Base-by-base conservation (phyloP, 345 rosid species). In the Excoecaria cochinchinensis region DNA sequence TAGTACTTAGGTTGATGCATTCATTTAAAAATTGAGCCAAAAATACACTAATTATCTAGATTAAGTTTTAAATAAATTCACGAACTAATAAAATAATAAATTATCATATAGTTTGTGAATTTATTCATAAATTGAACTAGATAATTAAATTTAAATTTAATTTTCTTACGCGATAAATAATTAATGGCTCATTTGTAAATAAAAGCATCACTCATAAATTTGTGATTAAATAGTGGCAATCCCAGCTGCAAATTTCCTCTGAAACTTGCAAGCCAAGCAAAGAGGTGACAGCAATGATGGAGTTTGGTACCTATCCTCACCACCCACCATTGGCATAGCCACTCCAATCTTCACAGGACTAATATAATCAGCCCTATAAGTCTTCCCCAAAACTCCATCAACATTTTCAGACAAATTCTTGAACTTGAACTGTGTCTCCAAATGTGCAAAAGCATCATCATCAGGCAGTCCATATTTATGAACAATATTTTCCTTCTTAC, bases 331-430 rank as follows among this genome's bases (percentile, higher is more conserved):
- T 61, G 97, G 97, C 93, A 91, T 91, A 0, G 90, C 82, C 22
- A 90, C 97, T 10, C 97, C 98, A 22, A 63, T 80, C 82, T 91
- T 93, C 47, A 84, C 94, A 0, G 91, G 85, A 83, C 92, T 91
- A 1, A 85, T 82, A 61, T 91, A 91, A 42, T 74, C 88, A 13
- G 87, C 87, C 86, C 89, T 73, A 84, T 90, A 86, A 42, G 95
- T 91, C 83, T 89, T 90, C 19, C 98, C 98, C 73, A 93, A 69
- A 73, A 93, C 87, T 17, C 98, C 98, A 69, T 91, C 98, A 0
- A 90, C 91, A 1, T 62, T 78, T 3, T 89, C 89, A 8, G 86
- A 84, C 74, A 90, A 77, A n/a, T 84, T 87, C 22, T 72, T 62
- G 40, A 90, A 91, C 74, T 78, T 89, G 79, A 93, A 93, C 86